Evolutionary conservation across 2,329 filamentous ascomycete species (phyloP), one percentile per base, ranked within the genome.

Genomic region (Penicillium corylophilum): DNA sequence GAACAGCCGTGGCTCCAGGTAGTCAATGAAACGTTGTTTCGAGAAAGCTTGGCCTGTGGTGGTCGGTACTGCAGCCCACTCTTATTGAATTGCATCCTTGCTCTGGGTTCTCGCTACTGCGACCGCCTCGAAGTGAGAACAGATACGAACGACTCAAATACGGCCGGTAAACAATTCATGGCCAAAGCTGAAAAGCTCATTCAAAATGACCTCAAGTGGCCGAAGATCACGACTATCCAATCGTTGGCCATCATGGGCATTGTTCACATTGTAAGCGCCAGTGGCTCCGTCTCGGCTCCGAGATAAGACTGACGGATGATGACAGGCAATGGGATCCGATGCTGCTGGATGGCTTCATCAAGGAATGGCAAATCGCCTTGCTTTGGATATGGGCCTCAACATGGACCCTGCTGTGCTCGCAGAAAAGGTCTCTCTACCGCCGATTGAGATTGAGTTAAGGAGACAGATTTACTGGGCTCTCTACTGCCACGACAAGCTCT

Each of bases 371-470:
- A 66, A 56, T 43, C 63, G 69, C 3, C 48, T 74, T 12, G 65
- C 64, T 9, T 61, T 73, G 0, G 71, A 74, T 26, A 71, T 74
- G 69, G 71, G 71, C 1, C 54, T 74, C 0, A 72, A 74, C 24
- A 56, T 72, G 12, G 70, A 74, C 24, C 59, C 66, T 1, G 56
- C 61, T 1, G 61, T 61, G 10, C 51, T 71, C 5, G 55, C 57
- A 12, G 62, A 62, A 15, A 60, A 67, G 8, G 59, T 57, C 35
- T 44, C 55, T 12, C 56, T 72, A 29, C 49, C 64, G 0, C 16
- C 40, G 0, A 59, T 66, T 16, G 70, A 73, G 42, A 61, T 64
- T 18, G 62, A 71, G 13, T 43, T 71, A 2, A 50, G 70, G 7
- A 59, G 67, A 18, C 70, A 71, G 44, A 69, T 72, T 2, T 72